Conservation (phyloP, 345 rosid genomes). For the Rhodomyrtus tomentosa region DNA sequence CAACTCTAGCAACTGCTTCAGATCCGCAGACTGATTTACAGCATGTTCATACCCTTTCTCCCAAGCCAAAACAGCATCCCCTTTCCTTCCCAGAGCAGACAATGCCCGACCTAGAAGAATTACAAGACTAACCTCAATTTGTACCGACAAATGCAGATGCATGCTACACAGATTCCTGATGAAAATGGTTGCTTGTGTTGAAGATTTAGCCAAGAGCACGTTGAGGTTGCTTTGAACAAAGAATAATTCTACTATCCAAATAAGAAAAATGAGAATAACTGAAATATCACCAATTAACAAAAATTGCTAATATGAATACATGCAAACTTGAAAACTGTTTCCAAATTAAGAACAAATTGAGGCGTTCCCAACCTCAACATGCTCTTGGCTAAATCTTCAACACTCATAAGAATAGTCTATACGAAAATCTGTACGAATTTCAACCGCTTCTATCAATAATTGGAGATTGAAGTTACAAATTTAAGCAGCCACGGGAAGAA, state of each 20-base stretch:
- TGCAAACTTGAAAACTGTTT: background rate
- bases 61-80: conserved; percentile 67
- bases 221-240: background rate
- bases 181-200: background rate
- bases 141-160: background rate
- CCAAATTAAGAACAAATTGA: background rate
- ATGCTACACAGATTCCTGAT: background rate
- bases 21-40: conserved; percentile 57
- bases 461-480: background rate
- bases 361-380: background rate
- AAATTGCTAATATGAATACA: background rate
- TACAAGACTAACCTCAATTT: conserved; percentile 10
- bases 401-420: background rate
- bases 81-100: conserved; percentile 69
- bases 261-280: background rate
- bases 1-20: conserved; percentile 83
- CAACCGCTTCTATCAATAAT: background rate
- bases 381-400: background rate
- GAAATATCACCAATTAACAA: background rate
- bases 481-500: background rate
- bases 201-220: too few species aligned
- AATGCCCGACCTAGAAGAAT: conserved; percentile 55
- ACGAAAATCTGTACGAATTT: background rate
- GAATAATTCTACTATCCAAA: background rate
- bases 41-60: conserved; percentile 67